Evolutionary conservation across 495 filamentous ascomycete species (phyloP), one percentile per base, ranked within the genome.

Genomic region (Aspergillus incahuasiensis): DNA sequence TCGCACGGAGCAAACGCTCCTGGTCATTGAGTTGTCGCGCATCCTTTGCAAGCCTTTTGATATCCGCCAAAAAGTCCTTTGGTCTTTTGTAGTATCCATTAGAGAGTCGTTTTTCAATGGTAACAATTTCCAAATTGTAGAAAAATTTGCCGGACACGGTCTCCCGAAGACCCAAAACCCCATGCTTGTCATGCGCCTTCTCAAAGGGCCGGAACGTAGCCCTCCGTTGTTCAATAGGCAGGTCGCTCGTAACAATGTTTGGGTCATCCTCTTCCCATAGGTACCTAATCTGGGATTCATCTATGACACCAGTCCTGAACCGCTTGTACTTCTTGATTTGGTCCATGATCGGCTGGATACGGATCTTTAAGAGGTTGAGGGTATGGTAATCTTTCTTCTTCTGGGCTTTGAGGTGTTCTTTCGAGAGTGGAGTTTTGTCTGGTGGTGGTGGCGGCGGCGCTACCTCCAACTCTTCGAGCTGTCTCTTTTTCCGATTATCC

Each of bases 41-140:
- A 74, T 98, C 94, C 65, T 90, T 90, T 19, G 85, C 85, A 4
- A 98, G 70, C 41, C 84, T 81, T 62, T 88, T 86, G 60, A 97
- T 85, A 65, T 98, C 94, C 28, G 83, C 82, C 50, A 94, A 70
- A 62, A 96, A 98, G 63, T 97, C 91, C 55, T 82, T 84, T 0
- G 91, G 86, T 15, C 90, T 80, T 64, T 89, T 90, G 71, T 98
- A 98, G 68, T 87, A 97, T 18, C 95, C 94, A 70, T 97, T 96
- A 5, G 90, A 90, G 21, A 97, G 78, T 30, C 94, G 86, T 63
- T 94, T 90, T 74, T 98, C 94, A 52, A 98, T 96, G 6, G 88
- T 94, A 4, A 84, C 86, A n/a, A 89, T 86, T 60, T 97, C 91
- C 48, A 97, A 73, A 60, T 98, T 98, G 74, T 97, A 97, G 64